phyloP scores from a whole-genome alignment of 306 rosid species.

The Abrus precatorius region DNA sequence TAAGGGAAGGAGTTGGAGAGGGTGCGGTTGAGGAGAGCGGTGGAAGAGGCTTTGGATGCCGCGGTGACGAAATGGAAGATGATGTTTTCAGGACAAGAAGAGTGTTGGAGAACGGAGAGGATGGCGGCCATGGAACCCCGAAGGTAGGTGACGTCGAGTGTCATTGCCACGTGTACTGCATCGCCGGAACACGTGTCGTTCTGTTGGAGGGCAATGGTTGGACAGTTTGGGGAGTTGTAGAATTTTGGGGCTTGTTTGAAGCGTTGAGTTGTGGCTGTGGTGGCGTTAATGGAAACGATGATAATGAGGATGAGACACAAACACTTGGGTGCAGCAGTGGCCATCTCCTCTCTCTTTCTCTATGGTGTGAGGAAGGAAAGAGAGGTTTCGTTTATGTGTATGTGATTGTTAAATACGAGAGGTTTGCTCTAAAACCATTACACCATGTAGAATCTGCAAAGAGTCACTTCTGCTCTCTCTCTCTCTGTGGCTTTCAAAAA shows the following conservation, averaged over 20 bases:
- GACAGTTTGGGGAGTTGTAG: constrained; percentile 79
- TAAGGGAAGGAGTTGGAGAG: constrained; percentile 76
- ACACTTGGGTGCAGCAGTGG: background rate
- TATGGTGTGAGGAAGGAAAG: background rate
- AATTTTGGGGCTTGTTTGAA: constrained; percentile 95
- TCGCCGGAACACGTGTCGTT: constrained; percentile 50
- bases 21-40: constrained; percentile 50
- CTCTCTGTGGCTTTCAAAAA: constrained; percentile 49
- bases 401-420: background rate
- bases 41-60: constrained; percentile 51
- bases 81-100: constrained; percentile 85
- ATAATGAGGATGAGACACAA: constrained; percentile 18
- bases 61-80: constrained; percentile 82
- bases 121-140: constrained; percentile 98
- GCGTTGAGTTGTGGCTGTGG: constrained; percentile 36
- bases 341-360: constrained; percentile 9
- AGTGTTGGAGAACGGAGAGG: constrained; percentile 93
- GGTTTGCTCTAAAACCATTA: constrained; percentile 12
- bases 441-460: too few species aligned
- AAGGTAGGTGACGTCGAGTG: constrained; percentile 84
- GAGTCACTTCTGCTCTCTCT: background rate
- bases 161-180: constrained; percentile 87
- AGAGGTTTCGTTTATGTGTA: background rate
- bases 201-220: constrained; percentile 18
- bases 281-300: constrained; percentile 34